A percentile compares a stretch with the other conserved stretches of the same genome.
Conservation (phyloP, 228 moss, liverwort and hornwort genomes). For the Sphagnum fallax region DNA sequence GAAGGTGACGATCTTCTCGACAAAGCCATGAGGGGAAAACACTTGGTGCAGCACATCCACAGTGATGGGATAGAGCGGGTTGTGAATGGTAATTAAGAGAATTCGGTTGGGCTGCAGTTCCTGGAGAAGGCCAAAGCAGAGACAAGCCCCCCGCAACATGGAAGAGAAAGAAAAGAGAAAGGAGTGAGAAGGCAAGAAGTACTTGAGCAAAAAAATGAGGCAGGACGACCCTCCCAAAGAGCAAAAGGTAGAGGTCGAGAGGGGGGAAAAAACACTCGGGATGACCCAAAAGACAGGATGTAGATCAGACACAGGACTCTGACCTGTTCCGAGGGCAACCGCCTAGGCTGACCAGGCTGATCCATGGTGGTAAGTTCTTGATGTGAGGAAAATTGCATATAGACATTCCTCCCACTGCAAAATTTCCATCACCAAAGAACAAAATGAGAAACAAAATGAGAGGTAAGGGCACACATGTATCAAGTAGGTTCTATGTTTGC, state of each 20-base stretch:
- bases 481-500: too few species aligned
- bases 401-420: constrained; percentile 86
- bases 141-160: constrained; percentile 71
- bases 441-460: not conserved
- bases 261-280: constrained; percentile 21
- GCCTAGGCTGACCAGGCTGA: constrained; percentile 88
- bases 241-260: constrained; percentile 3
- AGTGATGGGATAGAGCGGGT: constrained; percentile 99
- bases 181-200: constrained; percentile 95
- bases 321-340: constrained; percentile 86
- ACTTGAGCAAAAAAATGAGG: constrained; percentile 44
- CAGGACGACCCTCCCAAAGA: constrained; percentile 13
- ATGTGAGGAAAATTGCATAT: constrained; percentile 99
- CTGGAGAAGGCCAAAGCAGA: constrained; percentile 99
- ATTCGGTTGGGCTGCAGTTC: constrained; percentile 99
- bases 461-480: too few species aligned
- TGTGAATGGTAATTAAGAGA: constrained; percentile 99
- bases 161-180: constrained; percentile 77
- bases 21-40: constrained; percentile 99
- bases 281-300: constrained; percentile 2
- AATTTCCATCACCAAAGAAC: not conserved
- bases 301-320: constrained; percentile 10
- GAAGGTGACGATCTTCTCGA: constrained; percentile 99
- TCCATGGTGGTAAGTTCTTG: constrained; percentile 96
- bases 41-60: constrained; percentile 99